phyloP scores from a whole-genome alignment of 331 rosid genomes.

The Erythrophleum ivorense region DNA sequence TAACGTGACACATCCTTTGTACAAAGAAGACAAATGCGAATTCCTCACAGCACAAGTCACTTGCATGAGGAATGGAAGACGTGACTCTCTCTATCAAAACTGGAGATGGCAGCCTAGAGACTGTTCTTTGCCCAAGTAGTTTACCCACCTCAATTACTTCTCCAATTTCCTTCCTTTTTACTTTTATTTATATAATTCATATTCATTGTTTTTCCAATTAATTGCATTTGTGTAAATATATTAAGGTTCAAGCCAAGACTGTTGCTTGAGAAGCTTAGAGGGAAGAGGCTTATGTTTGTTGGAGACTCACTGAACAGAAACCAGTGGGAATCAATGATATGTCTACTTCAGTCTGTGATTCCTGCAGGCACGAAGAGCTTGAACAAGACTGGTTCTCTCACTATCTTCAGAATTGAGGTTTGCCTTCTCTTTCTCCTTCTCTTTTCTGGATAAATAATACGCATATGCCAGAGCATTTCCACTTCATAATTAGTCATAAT shows the following conservation, averaged over 20 bases:
- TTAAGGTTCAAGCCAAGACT: slow-evolving; percentile 79
- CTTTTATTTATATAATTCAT: background rate
- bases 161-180: background rate
- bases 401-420: slow-evolving; percentile 80
- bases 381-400: slow-evolving; percentile 71
- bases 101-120: slow-evolving; percentile 98
- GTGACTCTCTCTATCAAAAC: slow-evolving; percentile 80
- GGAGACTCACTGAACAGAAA: slow-evolving; percentile 95
- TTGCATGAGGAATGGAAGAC: slow-evolving; percentile 89
- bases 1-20: slow-evolving; percentile 73
- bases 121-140: slow-evolving; percentile 87
- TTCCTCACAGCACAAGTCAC: slow-evolving; percentile 88
- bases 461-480: slow-evolving; percentile 15
- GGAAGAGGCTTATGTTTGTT: slow-evolving; percentile 97
- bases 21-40: slow-evolving; percentile 87
- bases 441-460: background rate
- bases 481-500: slow-evolving; percentile 26
- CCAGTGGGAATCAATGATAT: slow-evolving; percentile 98
- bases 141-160: background rate
- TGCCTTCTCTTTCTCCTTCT: background rate
- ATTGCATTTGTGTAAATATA: background rate
- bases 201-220: background rate
- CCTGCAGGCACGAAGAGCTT: slow-evolving; percentile 77
- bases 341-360: slow-evolving; percentile 73
- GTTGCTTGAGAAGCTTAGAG: slow-evolving; percentile 85